Base-by-base conservation (phyloP, 139 green algal species). In the Spirogloea muscicola region DNA sequence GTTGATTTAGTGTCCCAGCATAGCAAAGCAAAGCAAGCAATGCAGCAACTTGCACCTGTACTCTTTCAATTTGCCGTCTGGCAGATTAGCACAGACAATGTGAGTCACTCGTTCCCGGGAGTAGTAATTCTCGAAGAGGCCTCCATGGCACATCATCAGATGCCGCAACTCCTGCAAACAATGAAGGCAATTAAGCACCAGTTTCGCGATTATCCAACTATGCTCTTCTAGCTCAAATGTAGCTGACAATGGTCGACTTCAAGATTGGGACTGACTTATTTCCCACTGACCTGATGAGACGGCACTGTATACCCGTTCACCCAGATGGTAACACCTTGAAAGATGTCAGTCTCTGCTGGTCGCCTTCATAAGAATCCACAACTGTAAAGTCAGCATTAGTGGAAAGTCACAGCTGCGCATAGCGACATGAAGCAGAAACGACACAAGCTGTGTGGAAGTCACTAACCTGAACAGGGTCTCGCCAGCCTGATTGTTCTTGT, bases 61-160 rank as follows among this genome's bases (percentile, higher is more conserved):
- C 82, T 90, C 81, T 67, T 90, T 91, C 27, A 97, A 70, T 74
- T 97, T 97, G 2, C 87, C 87, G 68, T 96, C 91, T 0, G 93
- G 86, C 34, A 98, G 83, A 67, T 97, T 91, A 79, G 52, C 83
- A 73, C 89, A 96, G 2, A 98, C 85, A 49, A 97, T 91, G 77
- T 98, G 93, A 1, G 93, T 98, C 3, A 96, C 88, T 13, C 49
- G 46, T n/a, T 13, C 7, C 13, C 36, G 3, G 34, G 40, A 64
- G 52, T 52, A 83, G 74, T 86, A 86, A 64, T 93, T 93, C 58
- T 94, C 88, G 75, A 96, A 97, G 27, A 62, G 42, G 37, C 93
- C 93, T 0, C 94, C 94, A 73, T 98, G 89, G 49, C 82, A 36
- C 1, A 89, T 79, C 93, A 98, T 98, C 3, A 98, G 74, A 29